Evolutionary conservation across 2,329 filamentous ascomycete species (phyloP).

Genomic region (Penicillium sp.): DNA sequence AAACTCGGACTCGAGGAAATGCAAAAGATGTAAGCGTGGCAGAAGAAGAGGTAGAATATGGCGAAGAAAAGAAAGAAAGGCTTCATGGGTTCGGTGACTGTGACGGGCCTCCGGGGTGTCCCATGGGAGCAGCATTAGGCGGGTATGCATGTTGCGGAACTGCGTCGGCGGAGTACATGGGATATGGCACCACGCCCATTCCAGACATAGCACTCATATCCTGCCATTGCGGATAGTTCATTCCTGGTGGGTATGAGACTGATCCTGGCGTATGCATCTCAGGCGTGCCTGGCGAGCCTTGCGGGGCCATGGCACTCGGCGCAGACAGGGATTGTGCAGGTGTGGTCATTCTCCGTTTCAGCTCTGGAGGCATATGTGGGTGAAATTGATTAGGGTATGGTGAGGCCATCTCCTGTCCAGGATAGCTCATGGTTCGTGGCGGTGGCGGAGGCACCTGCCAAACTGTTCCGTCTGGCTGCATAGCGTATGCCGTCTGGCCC

Average conservation of each 20-base stretch:
- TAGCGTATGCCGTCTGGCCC: conserved; percentile 24
- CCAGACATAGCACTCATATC: conserved; percentile 24
- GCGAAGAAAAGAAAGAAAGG: neutral
- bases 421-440: conserved; percentile 30
- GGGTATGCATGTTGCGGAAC: conserved; percentile 22
- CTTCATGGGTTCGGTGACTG: conserved; percentile 21
- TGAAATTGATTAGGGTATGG: conserved; percentile 26
- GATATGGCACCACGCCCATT: conserved; percentile 29
- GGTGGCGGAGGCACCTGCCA: conserved; percentile 27
- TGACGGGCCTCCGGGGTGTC: conserved; percentile 22
- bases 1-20: conserved; percentile 7
- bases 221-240: conserved; percentile 27
- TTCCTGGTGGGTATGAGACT: conserved; percentile 26
- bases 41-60: neutral
- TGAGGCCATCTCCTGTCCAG: conserved; percentile 26
- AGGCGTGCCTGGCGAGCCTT: conserved; percentile 18
- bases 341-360: conserved; percentile 33
- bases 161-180: conserved; percentile 25
- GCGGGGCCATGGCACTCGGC: conserved; percentile 16
- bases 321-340: conserved; percentile 24
- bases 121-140: conserved; percentile 25
- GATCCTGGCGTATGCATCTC: conserved; percentile 25
- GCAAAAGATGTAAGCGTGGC: neutral
- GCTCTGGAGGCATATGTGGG: conserved; percentile 25
- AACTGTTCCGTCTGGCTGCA: conserved; percentile 31